Evolutionary conservation across 345 rosid species (phyloP), one percentile per base, ranked within the genome.

Genomic region (Salix dunnii): DNA sequence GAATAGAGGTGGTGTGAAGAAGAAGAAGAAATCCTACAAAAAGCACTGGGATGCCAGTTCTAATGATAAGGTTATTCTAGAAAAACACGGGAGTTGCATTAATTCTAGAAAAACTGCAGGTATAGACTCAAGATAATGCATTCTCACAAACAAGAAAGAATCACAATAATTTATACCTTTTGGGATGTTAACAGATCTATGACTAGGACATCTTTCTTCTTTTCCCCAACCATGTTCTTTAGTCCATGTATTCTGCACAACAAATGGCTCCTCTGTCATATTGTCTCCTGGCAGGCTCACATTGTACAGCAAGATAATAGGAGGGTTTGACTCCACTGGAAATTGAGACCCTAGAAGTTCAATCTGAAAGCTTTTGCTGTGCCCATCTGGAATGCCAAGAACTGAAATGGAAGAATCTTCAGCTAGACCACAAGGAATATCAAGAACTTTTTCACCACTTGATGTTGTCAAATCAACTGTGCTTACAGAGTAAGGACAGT

Each of bases 401-500:
- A 95, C 43, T 46, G 99, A 87, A 70, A 91, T 68, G 14, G 97
- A 92, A 68, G 97, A 95, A 78, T 86, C 97, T 84, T 89, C 90
- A 73, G 75, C 73, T 4, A 93, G 85, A 74, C 97, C 99, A 81
- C 99, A 93, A 1, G 96, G 97, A 27, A 95, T 78, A 62, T 87
- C 89, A 63, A 95, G 90, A 71, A 87, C 73, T 61, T 55, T 78
- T 70, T 80, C 80, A 60, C 61, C 77, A 42, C 80, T 79, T 17
- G 85, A 84, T 68, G 84, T 66, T 76, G 65, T 75, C 60, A 16
- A 73, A 58, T 76, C 76, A 74, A 40, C 31, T 27, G 77, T 78
- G 76, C 85, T 86, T 71, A 89, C 88, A 36, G 88, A 88, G 7
- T 68, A 85, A 55, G 91, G 90, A 76, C 97, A 95, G 62, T 71